Evolutionary conservation across 2,329 filamentous ascomycete genomes (phyloP).

Genomic region (Pseudofabraea citricarpa): DNA sequence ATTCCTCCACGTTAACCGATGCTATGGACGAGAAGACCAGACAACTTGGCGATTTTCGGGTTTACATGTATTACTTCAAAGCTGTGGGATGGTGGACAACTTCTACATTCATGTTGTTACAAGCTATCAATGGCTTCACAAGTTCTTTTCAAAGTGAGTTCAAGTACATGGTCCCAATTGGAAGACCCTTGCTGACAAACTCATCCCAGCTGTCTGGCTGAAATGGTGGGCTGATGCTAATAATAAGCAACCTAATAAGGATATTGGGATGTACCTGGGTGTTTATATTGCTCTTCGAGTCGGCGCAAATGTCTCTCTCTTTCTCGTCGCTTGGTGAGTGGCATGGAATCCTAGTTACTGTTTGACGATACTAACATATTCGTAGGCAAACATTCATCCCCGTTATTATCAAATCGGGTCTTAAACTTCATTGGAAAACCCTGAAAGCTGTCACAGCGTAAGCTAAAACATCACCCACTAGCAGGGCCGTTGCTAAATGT

Average conservation of each 20-base stretch:
- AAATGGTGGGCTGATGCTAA: constrained; percentile 26
- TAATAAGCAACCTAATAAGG: constrained; percentile 5
- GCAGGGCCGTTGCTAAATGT: not conserved
- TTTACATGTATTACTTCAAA: constrained; percentile 15
- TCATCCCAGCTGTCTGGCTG: constrained; percentile 21
- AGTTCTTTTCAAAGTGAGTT: constrained; percentile 13
- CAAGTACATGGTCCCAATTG: not conserved
- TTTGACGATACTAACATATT: too few relatives aligned
- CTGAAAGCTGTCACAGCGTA: not conserved
- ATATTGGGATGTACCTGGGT: constrained; percentile 14
- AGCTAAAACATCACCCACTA: not conserved
- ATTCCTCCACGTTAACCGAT: not conserved
- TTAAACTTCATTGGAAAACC: not conserved
- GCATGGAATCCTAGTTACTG: too few relatives aligned
- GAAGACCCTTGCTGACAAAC: not conserved
- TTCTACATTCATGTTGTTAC: constrained; percentile 14
- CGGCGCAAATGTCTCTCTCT: not conserved
- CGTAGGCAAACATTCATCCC: not conserved
- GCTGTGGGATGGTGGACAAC: constrained; percentile 10
- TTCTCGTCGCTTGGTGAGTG: not conserved
- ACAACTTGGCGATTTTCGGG: constrained; percentile 11
- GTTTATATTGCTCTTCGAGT: constrained; percentile 8
- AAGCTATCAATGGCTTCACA: constrained; percentile 15
- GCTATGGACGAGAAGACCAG: not conserved
- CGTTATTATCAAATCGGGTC: not conserved